Evolutionary conservation across 1,284 basidiomycete species (phyloP).

Genomic region (Neonothopanus nambi): DNA sequence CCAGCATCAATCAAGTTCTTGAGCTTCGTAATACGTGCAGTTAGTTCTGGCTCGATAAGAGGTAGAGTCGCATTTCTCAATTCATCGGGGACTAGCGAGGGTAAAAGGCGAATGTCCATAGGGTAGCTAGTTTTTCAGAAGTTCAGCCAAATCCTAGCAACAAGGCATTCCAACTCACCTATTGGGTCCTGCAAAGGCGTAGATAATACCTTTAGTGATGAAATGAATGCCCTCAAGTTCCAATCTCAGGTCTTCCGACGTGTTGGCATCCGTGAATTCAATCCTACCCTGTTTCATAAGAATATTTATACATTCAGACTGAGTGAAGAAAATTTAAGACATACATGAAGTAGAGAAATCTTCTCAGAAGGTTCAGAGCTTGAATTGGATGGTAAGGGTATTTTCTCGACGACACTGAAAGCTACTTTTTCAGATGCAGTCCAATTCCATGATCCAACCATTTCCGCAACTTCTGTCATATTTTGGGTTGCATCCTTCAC

Average conservation of each 20-base stretch:
- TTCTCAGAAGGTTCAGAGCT: constrained; percentile 36
- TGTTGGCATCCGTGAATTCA: constrained; percentile 56
- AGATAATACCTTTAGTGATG: constrained; percentile 74
- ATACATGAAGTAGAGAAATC: constrained; percentile 64
- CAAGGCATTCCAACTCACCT: constrained; percentile 46
- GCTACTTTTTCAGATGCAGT: constrained; percentile 58
- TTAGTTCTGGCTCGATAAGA: constrained; percentile 67
- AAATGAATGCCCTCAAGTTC: constrained; percentile 83
- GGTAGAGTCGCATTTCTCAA: constrained; percentile 61
- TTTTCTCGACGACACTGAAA: constrained; percentile 66
- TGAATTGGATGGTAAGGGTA: constrained; percentile 25
- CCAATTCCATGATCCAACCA: constrained; percentile 70
- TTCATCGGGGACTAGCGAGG: constrained; percentile 58
- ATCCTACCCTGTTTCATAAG: constrained; percentile 57
- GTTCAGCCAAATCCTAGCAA: constrained; percentile 5
- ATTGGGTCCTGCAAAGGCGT: constrained; percentile 67
- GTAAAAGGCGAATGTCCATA: constrained; percentile 69
- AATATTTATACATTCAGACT: constrained; percentile 4
- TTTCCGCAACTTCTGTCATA: constrained; percentile 47
- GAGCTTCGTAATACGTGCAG: constrained; percentile 56
- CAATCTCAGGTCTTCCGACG: constrained; percentile 57
- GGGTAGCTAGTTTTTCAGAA: constrained; percentile 39
- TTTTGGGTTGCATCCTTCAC: constrained; percentile 47
- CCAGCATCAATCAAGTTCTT: constrained; percentile 65
- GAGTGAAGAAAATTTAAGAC: constrained; percentile 25